Percentiles rank a stretch among this genome's conserved stretches.
Conservation (phyloP, 768 basidiomycete genomes). For the Amanita pseudoporphyria region DNA sequence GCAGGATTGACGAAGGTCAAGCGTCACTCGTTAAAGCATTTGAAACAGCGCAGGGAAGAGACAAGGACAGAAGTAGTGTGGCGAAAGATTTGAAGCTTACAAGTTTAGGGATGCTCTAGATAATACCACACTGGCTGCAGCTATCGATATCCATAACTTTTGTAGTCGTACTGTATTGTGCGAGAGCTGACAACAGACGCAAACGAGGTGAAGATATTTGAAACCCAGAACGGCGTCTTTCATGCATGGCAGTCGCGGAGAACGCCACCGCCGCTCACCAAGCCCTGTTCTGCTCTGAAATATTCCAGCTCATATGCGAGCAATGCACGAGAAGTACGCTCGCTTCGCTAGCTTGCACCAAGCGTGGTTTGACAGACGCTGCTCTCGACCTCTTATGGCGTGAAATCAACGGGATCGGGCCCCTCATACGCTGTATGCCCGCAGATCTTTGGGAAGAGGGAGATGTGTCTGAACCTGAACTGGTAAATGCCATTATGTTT, state of each 20-base stretch:
- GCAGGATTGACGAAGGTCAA: conserved; percentile 81
- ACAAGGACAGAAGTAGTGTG: conserved; percentile 66
- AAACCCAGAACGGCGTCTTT: too few relatives aligned
- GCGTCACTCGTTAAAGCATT: conserved; percentile 71
- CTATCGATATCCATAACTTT: too few relatives aligned
- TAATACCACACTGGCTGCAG: not conserved
- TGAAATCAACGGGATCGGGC: not conserved
- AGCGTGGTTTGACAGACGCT: not conserved
- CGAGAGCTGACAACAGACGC: too few relatives aligned
- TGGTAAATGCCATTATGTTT: not conserved
- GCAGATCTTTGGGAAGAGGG: conserved; percentile 2
- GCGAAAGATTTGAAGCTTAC: conserved; percentile 65
- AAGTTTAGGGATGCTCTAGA: conserved; percentile 59
- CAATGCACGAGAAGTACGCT: not conserved
- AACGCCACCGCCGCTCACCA: not conserved
- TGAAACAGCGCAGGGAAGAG: conserved; percentile 53
- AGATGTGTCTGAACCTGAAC: not conserved
- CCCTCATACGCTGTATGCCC: conserved; percentile 3
- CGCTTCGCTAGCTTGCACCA: not conserved
- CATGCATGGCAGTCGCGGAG: too few relatives aligned
- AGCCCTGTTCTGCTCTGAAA: not conserved
- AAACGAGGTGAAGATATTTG: too few relatives aligned
- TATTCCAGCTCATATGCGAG: not conserved
- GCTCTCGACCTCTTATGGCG: not conserved
- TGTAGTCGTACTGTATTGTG: too few relatives aligned